Conservation (phyloP, 2,329 filamentous ascomycete species). For the Calonectria montana region DNA sequence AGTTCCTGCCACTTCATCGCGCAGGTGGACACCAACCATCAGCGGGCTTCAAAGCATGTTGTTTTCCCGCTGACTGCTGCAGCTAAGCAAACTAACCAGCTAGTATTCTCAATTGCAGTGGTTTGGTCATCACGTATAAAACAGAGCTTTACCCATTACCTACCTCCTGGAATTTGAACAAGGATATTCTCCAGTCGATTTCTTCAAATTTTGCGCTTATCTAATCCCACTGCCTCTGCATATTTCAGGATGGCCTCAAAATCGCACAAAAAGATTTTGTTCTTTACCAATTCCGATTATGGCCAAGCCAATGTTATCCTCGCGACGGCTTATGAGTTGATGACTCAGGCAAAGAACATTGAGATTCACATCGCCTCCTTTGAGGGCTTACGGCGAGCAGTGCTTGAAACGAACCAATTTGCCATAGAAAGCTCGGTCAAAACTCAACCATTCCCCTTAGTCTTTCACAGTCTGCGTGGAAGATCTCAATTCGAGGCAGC, state of each 20-base stretch:
- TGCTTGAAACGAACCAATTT: not conserved
- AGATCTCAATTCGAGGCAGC: conserved; percentile 11
- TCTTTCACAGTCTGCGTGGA: not conserved
- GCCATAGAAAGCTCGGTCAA: not conserved
- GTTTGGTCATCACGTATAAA: not conserved
- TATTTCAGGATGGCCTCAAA: not conserved
- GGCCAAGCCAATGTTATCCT: conserved; percentile 23
- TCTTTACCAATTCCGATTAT: conserved; percentile 1
- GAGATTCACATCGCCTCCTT: conserved; percentile 13
- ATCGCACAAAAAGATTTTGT: not conserved
- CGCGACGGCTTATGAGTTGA: conserved; percentile 6
- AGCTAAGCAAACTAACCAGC: not conserved
- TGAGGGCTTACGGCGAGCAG: not conserved
- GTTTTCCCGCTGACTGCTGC: not conserved
- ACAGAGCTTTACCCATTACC: not conserved
- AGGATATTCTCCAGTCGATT: not conserved
- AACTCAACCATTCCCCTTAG: not conserved
- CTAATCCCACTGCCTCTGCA: no score
- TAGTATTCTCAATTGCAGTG: no score
- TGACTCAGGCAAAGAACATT: not conserved
- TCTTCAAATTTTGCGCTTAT: no score
- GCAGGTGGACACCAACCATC: not conserved
- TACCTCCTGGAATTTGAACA: no score
- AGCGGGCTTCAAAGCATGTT: not conserved
- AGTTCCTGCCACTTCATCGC: not conserved